Evolutionary conservation across 2,329 filamentous ascomycete species (phyloP), one percentile per base, ranked within the genome.

Genomic region (Monilinia laxa): DNA sequence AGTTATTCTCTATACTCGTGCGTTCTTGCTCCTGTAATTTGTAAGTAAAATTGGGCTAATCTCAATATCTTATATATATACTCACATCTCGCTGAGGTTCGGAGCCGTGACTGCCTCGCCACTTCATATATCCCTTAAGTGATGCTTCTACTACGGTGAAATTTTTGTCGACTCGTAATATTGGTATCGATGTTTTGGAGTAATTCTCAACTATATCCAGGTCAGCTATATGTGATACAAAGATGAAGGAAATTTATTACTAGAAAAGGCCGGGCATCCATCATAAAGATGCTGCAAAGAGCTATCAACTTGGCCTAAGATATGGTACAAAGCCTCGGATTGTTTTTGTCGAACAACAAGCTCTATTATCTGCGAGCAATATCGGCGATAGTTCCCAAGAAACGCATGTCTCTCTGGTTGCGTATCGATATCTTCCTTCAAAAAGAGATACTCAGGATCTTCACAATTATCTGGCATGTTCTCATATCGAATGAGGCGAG

Each of bases 371-470:
- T 91, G 89, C 3, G 89, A 88, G 76, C 93, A 95, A 75, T 97
- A 98, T 68, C 95, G 86, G 51, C 95, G 85, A 77, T 99, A 99
- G 75, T 99, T 98, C 4, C 94, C 93, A 14, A 98, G 84, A 76
- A 99, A 99, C 0, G 93, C 92, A 78, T 99, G 95, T 31, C 93
- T 86, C 76, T 99, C 95, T 0, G 95, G 95, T 25, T 94, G 82
- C 0, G 94, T 98, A 75, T 99, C 95, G 66, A 97, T 96, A 75
- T 99, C 95, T 75, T 98, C 93, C 73, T 93, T 84, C 1, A 99
- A 83, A 71, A 97, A 95, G 14, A 92, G 81, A 67, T 93, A 85
- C 0, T 90, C 93, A 2, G 91, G 84, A 72, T 97, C 89, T 57
- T 91, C 86, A 0, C 89, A 90, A 70, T 96, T 90, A 70, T 94